phyloP scores from a whole-genome alignment of 2,329 filamentous ascomycete genomes.

The Aspergillus sp. region DNA sequence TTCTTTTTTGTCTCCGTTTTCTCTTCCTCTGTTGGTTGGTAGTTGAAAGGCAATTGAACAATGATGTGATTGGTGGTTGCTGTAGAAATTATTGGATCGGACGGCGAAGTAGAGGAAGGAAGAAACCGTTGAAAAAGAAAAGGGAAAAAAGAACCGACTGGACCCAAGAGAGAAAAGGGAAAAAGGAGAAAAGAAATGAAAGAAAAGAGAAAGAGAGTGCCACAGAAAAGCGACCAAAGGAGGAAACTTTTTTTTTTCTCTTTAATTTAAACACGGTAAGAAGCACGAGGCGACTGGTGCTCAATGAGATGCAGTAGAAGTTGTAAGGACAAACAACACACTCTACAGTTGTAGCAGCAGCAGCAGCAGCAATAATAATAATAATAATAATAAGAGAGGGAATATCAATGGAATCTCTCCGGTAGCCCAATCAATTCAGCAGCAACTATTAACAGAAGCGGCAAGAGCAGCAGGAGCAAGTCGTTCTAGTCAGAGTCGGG shows the following conservation, averaged over 20 bases:
- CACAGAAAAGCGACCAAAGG: too few species aligned
- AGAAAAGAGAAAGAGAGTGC: slow-evolving; percentile 2
- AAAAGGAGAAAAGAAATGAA: slow-evolving; percentile 1
- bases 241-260: too few species aligned
- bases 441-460: slow-evolving; percentile 1
- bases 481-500: neutral
- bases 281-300: slow-evolving; percentile 1
- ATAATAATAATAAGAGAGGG: neutral
- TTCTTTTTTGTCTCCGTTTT: neutral
- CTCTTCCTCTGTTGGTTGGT: too few species aligned
- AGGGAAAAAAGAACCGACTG: neutral
- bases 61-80: neutral
- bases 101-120: neutral
- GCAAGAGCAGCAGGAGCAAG: neutral
- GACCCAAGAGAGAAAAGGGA: slow-evolving; percentile 3
- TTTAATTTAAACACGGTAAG: neutral
- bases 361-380: neutral
- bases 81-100: neutral
- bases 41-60: neutral
- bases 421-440: neutral
- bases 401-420: neutral
- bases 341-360: neutral
- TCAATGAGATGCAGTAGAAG: slow-evolving; percentile 1
- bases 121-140: slow-evolving; percentile 1
- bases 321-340: neutral